phyloP scores from a whole-genome alignment of 1,284 basidiomycete genomes.

The Albatrellus sp. region DNA sequence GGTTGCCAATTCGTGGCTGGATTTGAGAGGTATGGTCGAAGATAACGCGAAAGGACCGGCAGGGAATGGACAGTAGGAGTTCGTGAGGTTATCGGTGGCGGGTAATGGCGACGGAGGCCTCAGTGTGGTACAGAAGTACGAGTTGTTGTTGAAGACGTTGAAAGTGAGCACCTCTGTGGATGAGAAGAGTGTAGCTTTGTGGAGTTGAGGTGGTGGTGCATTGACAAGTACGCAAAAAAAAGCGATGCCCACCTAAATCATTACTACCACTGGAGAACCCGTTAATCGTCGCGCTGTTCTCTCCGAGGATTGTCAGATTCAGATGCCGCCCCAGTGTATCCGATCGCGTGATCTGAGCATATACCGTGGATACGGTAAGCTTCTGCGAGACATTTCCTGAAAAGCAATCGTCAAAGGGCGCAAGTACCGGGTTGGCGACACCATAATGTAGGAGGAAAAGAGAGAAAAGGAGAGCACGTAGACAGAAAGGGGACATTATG shows the following conservation, averaged over 20 bases:
- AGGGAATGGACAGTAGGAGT: conserved; percentile 56
- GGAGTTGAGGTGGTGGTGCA: conserved; percentile 7
- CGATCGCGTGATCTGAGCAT: conserved; percentile 55
- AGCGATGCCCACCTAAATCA: conserved; percentile 43
- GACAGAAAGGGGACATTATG: not conserved
- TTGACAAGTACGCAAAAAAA: conserved; percentile 7
- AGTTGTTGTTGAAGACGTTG: conserved; percentile 53
- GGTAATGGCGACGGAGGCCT: conserved; percentile 64
- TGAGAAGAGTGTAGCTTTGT: conserved; percentile 72
- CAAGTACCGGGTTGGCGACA: conserved; percentile 19
- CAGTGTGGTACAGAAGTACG: conserved; percentile 65
- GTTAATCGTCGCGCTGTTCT: conserved; percentile 41
- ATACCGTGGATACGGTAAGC: conserved; percentile 59
- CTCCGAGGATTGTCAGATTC: conserved; percentile 57
- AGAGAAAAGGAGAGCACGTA: not conserved
- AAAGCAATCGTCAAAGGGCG: conserved; percentile 42
- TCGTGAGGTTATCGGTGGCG: conserved; percentile 24
- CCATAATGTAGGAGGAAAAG: conserved; percentile 1
- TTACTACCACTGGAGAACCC: conserved; percentile 47
- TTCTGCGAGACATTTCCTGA: conserved; percentile 38
- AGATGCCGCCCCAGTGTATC: conserved; percentile 31
- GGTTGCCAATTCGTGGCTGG: conserved; percentile 69
- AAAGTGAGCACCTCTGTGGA: conserved; percentile 73
- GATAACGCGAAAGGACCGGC: conserved; percentile 77
- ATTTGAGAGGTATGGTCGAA: conserved; percentile 58